Conservation (phyloP, 768 basidiomycete species). For the Termitomyces sp. region DNA sequence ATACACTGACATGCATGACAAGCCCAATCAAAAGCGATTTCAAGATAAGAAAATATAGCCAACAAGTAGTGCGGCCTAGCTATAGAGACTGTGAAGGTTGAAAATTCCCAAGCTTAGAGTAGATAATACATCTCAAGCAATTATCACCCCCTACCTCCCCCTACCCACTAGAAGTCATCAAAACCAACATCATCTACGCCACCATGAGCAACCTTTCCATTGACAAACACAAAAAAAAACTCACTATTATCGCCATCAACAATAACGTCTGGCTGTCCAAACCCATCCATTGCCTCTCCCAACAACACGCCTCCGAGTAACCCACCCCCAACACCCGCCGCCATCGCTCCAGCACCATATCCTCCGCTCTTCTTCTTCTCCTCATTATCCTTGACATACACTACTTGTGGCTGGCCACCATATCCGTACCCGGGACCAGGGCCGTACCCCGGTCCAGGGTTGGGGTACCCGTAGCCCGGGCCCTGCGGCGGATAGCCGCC, state of each 20-base stretch:
- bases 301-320: slow-evolving; percentile 21
- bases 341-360: slow-evolving; percentile 10
- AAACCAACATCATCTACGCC: not conserved
- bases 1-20: not conserved
- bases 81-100: not conserved
- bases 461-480: not conserved
- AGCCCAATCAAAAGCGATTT: not conserved
- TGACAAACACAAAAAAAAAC: not conserved
- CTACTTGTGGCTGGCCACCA: slow-evolving; percentile 27
- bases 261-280: not conserved
- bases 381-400: slow-evolving; percentile 26
- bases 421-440: slow-evolving; percentile 7
- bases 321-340: slow-evolving; percentile 1
- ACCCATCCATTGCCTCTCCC: slow-evolving; percentile 1
- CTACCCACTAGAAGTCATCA: not conserved
- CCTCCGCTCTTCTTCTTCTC: slow-evolving; percentile 29
- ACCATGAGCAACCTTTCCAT: not conserved
- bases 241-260: not conserved
- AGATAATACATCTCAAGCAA: not conserved
- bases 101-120: not conserved
- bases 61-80: not conserved
- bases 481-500: not conserved
- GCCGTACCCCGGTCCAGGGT: not conserved
- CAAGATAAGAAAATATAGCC: not conserved
- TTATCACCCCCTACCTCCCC: not conserved